Evolutionary conservation across 768 basidiomycete species (phyloP).

Genomic region (Pisolithus marmoratus): DNA sequence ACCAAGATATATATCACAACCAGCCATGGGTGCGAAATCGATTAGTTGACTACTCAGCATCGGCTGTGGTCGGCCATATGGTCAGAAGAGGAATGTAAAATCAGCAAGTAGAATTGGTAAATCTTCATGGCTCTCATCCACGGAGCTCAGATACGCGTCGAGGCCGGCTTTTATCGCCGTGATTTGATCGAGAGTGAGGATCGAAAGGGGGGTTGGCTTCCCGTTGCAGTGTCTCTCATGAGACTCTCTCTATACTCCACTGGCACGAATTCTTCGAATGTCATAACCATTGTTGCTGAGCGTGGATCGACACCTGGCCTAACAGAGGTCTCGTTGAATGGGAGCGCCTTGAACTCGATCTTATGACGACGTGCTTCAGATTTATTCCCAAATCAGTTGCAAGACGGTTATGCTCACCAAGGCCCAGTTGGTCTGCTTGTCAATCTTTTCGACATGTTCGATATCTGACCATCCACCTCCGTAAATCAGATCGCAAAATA

Average conservation of each 20-base stretch:
- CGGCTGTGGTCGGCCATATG: too few species aligned
- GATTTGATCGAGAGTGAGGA: slow-evolving; percentile 43
- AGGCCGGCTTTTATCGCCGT: slow-evolving; percentile 68
- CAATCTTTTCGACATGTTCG: slow-evolving; percentile 62
- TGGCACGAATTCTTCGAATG: slow-evolving; percentile 95
- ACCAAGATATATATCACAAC: too few species aligned
- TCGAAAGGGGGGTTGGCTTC: slow-evolving; percentile 61
- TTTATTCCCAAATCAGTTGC: neutral
- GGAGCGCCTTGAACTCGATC: slow-evolving; percentile 85
- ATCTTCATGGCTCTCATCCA: too few species aligned
- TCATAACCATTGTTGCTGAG: slow-evolving; percentile 60
- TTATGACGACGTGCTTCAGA: slow-evolving; percentile 24
- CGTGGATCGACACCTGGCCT: slow-evolving; percentile 51
- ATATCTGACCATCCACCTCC: slow-evolving; percentile 84
- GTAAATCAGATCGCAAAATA: slow-evolving; percentile 76
- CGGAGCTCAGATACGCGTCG: slow-evolving; percentile 23
- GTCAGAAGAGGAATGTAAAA: too few species aligned
- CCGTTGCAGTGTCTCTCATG: slow-evolving; percentile 42
- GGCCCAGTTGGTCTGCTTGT: slow-evolving; percentile 90
- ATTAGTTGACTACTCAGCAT: too few species aligned
- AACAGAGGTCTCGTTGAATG: slow-evolving; percentile 28
- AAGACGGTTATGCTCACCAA: slow-evolving; percentile 49
- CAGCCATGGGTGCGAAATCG: too few species aligned
- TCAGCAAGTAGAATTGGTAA: too few species aligned
- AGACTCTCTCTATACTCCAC: slow-evolving; percentile 78